Evolutionary conservation across 371 early-diverging fungal genomes (phyloP).

Genomic region (Saksenaea oblongispora): DNA sequence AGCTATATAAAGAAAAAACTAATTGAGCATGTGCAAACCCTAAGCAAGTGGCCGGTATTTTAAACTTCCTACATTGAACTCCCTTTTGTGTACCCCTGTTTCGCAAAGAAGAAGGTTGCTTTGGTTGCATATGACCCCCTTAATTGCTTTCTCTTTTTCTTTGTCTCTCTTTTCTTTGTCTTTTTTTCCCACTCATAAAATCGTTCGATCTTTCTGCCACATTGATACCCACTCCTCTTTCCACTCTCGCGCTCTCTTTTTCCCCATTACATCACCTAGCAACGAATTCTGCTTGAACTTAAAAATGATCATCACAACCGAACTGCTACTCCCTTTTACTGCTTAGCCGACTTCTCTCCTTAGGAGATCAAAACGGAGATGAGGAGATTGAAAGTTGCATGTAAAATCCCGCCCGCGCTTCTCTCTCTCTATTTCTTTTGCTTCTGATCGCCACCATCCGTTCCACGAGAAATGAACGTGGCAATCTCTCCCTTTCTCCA

Average conservation of each 20-base stretch:
- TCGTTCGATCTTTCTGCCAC: neutral
- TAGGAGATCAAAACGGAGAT: slow-evolving; percentile 1
- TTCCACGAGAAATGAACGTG: neutral
- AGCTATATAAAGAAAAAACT: slow-evolving; percentile 1
- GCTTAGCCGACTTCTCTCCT: neutral
- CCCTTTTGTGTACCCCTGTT: neutral
- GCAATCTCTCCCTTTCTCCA: slow-evolving; percentile 4
- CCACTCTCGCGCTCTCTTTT: neutral
- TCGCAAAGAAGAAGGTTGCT: neutral
- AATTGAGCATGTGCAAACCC: neutral
- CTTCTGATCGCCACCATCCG: neutral
- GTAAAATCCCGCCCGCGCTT: slow-evolving; percentile 1
- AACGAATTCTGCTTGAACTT: neutral
- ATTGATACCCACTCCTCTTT: neutral
- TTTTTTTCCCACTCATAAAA: neutral
- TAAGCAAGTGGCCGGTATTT: neutral
- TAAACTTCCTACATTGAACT: neutral
- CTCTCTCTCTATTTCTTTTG: neutral
- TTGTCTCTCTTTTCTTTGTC: neutral
- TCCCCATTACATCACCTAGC: neutral
- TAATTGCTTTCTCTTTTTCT: neutral
- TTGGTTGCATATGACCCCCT: neutral
- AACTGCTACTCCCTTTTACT: neutral
- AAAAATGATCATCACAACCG: neutral
- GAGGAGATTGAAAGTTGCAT: neutral